Evolutionary conservation across 2,329 filamentous ascomycete genomes (phyloP).

Genomic region (Tolypocladium cylindrosporum): DNA sequence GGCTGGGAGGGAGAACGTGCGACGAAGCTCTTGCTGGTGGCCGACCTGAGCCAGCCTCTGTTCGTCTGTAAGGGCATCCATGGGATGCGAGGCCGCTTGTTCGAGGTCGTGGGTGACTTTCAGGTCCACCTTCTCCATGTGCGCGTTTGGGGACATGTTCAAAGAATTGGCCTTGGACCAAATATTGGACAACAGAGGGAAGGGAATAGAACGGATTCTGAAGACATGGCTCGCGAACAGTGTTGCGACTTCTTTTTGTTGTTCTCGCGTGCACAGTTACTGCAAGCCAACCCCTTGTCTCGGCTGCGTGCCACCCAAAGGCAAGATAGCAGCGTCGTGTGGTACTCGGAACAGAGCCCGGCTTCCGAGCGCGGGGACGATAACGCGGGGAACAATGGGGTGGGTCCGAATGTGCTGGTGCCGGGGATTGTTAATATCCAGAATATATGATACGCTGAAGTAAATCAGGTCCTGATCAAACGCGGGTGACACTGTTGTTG

Average conservation of each 20-base stretch:
- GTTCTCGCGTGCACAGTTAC: not conserved
- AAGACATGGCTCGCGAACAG: not conserved
- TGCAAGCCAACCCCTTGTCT: not conserved
- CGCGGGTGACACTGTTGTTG: too few species aligned
- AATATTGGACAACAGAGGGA: too few species aligned
- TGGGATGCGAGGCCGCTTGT: not conserved
- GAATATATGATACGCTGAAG: not conserved
- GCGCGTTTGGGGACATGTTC: not conserved
- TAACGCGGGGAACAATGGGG: not conserved
- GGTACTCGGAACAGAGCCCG: not conserved
- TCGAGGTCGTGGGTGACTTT: not conserved
- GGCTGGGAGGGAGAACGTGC: conserved; percentile 30
- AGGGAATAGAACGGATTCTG: not conserved
- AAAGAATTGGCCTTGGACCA: not conserved
- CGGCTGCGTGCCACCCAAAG: too few species aligned
- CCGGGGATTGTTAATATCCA: not conserved
- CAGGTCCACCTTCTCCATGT: not conserved
- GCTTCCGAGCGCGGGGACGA: not conserved
- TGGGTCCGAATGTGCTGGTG: too few species aligned
- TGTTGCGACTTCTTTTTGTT: not conserved
- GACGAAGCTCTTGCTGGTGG: conserved; percentile 18
- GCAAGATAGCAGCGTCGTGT: not conserved
- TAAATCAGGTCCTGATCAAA: not conserved
- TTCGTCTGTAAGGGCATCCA: conserved; percentile 8
- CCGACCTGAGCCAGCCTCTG: conserved; percentile 16